A percentile compares a stretch with the other conserved stretches of the same genome.
These are phyloP conservation scores for Venustampulla echinocandica DNA, from an alignment of 495 filamentous ascomycete genomes.

Conservation along the genomic window DNA sequence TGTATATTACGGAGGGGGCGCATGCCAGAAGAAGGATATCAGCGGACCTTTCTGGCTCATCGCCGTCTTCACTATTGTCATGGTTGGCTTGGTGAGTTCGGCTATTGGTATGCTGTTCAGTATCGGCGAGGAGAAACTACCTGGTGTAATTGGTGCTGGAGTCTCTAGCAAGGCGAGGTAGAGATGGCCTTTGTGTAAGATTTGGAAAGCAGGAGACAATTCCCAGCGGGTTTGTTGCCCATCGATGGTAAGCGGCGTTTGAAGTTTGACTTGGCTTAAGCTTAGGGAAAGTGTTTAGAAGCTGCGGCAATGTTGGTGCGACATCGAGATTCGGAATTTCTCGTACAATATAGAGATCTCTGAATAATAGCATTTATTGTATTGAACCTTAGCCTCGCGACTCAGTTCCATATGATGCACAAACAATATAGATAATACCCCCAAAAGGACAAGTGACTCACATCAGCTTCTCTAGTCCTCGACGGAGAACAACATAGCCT, in stretches of 20 bases:
- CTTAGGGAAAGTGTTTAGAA: slow-evolving; percentile 14
- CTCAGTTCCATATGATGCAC: too few species aligned
- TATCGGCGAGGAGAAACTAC: slow-evolving; percentile 71
- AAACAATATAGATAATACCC: too few species aligned
- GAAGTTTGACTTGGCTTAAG: slow-evolving; percentile 15
- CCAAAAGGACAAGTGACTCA: too few species aligned
- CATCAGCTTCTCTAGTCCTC: too few species aligned
- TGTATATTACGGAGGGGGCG: slow-evolving; percentile 65
- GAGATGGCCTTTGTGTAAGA: slow-evolving; percentile 11
- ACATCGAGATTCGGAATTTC: too few species aligned
- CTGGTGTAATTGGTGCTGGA: slow-evolving; percentile 80
- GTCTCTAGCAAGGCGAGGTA: slow-evolving; percentile 50
- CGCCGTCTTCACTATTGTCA: slow-evolving; percentile 54
- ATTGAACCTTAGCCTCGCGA: too few species aligned
- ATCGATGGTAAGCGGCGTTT: slow-evolving; percentile 12
- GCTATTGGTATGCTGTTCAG: slow-evolving; percentile 67
- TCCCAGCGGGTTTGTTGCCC: slow-evolving; percentile 5
- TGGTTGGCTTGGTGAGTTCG: slow-evolving; percentile 51
- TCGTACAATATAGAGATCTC: too few species aligned
- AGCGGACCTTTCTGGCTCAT: slow-evolving; percentile 83
- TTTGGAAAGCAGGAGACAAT: slow-evolving; percentile 4
- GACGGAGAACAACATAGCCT: too few species aligned
- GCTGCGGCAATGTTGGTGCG: slow-evolving; percentile 1
- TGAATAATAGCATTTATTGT: too few species aligned
- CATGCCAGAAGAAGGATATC: slow-evolving; percentile 88